These are phyloP conservation scores for Stachybotrys echinatus DNA, from an alignment of 2,329 filamentous ascomycete genomes.

Conservation along the genomic window DNA sequence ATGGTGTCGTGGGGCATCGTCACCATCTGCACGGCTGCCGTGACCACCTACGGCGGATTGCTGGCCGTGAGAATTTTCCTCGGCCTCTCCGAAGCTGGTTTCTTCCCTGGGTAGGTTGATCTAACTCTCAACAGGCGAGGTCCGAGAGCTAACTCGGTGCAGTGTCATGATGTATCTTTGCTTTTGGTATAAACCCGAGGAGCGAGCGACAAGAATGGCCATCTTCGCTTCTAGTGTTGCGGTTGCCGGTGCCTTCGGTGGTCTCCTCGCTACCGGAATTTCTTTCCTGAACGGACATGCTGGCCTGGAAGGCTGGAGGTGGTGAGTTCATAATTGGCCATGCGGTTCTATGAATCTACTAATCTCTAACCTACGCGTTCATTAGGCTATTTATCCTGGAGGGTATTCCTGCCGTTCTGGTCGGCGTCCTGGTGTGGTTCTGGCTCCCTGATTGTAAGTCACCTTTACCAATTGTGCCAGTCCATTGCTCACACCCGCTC, in stretches of 20 bases:
- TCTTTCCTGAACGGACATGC: slow-evolving; percentile 38
- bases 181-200: slow-evolving; percentile 58
- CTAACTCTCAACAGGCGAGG: neutral
- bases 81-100: slow-evolving; percentile 45
- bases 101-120: slow-evolving; percentile 36
- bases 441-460: slow-evolving; percentile 22
- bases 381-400: slow-evolving; percentile 58
- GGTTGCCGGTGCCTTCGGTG: slow-evolving; percentile 55
- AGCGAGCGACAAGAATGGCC: slow-evolving; percentile 52
- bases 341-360: neutral
- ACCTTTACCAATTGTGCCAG: rapidly evolving
- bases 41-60: slow-evolving; percentile 40
- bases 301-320: slow-evolving; percentile 49
- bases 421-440: slow-evolving; percentile 24
- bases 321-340: slow-evolving; percentile 4
- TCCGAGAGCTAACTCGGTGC: neutral
- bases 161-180: slow-evolving; percentile 50
- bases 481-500: neutral
- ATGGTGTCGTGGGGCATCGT: slow-evolving; percentile 45
- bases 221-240: slow-evolving; percentile 55
- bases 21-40: slow-evolving; percentile 41
- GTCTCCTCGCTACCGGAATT: slow-evolving; percentile 49
- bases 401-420: slow-evolving; percentile 22
- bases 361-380: neutral
- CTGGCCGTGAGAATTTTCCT: slow-evolving; percentile 43